A percentile compares a stretch with the other conserved stretches of the same genome.
These are phyloP conservation scores for Neurospora sp. DNA, from an alignment of 2,329 filamentous ascomycete genomes.

Conservation along the genomic window DNA sequence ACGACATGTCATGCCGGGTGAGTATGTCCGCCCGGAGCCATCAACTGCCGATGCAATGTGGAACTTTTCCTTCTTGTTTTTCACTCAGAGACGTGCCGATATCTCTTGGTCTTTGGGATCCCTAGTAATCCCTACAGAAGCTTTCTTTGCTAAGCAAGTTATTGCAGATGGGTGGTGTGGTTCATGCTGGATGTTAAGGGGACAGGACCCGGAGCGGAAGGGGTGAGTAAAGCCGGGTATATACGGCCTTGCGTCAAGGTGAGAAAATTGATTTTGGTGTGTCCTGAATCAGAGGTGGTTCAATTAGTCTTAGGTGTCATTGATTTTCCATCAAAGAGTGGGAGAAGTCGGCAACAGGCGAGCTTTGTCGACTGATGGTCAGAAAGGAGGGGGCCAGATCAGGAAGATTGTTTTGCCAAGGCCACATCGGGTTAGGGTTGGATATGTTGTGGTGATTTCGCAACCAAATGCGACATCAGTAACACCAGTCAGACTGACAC, in stretches of 20 bases:
- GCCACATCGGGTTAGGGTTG: neutral
- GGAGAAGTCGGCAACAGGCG: neutral
- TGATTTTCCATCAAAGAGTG: neutral
- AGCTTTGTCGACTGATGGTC: neutral
- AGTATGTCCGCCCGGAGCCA: neutral
- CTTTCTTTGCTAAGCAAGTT: neutral
- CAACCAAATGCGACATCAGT: neutral
- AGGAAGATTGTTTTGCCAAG: neutral
- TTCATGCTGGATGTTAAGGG: neutral
- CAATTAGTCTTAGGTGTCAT: neutral
- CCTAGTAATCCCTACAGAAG: neutral
- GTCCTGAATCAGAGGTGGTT: neutral
- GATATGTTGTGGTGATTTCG: fast-evolving
- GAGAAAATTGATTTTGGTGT: neutral
- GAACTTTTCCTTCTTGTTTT: neutral
- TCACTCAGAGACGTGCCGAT: neutral
- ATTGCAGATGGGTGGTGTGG: neutral
- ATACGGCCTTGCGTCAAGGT: neutral
- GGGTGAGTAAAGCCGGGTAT: neutral
- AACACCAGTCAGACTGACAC: neutral
- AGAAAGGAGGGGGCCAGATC: neutral
- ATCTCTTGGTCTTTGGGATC: neutral
- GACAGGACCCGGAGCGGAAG: neutral
- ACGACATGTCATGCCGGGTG: neutral
- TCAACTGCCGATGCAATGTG: neutral